Evolutionary conservation across 2,329 filamentous ascomycete genomes (phyloP), one percentile per base, ranked within the genome.

Genomic region (Fusarium longipes): DNA sequence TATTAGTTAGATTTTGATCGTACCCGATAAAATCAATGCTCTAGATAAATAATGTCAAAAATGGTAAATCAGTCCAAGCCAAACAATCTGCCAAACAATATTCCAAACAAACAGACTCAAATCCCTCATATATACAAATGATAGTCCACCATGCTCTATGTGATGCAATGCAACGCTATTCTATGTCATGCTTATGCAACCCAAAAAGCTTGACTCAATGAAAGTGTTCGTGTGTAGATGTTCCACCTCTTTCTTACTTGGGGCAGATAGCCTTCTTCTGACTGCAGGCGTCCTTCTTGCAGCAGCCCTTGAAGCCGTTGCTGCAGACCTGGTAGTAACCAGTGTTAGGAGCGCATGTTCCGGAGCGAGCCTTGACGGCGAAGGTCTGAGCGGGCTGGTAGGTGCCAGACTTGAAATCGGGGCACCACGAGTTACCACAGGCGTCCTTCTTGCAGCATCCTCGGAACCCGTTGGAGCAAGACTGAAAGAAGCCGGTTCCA

Each of bases 1-100:
- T 65, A 65, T 65, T 65, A 65, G 53, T 65, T 65, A 49, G 62
- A 60, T 55, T 54, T 60, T 65, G 25, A 65, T 60, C 53, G 36
- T 43, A 1, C 14, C 20, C 47, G 60, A 65, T 48, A 64, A 65
- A 59, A 64, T 48, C 60, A 65, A 65, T 8, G 42, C 54, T 65
- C 60, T 60, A 60, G 45, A 49, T 22, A 39, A 39, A 22, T 53
- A 60, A 65, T 54, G 32, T 18, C 27, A 33, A 48, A 35, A 57
- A 44, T 7, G 20, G 32, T 44, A 29, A 17, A 58, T 53, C 53
- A 65, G 30, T 32, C 60, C 22, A 55, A 65, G 60, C 54, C 60
- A 64, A 43, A 53, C 4, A 42, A 39, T 36, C 44, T 53, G 25
- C 24, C 11, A 54, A 45, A 17, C 18, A 57, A 27, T 36, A n/a